Percentiles rank a stretch among this genome's conserved stretches.
Conservation (phyloP, 2,329 filamentous ascomycete species). For the Coniochaeta prunicola region DNA sequence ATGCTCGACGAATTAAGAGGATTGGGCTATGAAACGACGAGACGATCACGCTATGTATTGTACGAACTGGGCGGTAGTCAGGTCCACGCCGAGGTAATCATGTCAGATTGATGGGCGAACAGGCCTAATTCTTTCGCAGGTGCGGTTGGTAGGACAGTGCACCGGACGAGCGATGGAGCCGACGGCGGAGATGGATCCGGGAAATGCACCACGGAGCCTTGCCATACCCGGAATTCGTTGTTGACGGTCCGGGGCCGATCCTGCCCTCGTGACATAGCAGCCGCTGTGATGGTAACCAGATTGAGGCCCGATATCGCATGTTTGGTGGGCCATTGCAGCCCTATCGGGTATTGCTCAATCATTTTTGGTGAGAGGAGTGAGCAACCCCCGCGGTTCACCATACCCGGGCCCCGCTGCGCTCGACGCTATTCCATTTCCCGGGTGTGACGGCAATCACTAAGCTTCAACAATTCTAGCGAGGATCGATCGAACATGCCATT, state of each 20-base stretch:
- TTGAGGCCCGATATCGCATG: not conserved
- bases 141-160: not conserved
- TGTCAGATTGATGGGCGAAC: too few species aligned
- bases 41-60: too few species aligned
- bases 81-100: too few species aligned
- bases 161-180: not conserved
- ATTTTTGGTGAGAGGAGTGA: not conserved
- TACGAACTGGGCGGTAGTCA: too few species aligned
- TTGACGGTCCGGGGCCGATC: not conserved
- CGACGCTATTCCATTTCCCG: not conserved
- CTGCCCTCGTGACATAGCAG: not conserved
- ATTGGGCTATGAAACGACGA: too few species aligned
- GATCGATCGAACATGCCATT: not conserved
- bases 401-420: not conserved
- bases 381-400: not conserved
- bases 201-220: not conserved
- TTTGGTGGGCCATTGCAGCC: not conserved
- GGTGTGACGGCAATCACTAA: not conserved
- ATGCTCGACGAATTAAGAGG: too few species aligned
- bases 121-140: too few species aligned
- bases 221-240: not conserved
- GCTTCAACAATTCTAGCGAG: not conserved
- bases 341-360: not conserved
- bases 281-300: not conserved
- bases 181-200: not conserved